Evolutionary conservation across 2,329 filamentous ascomycete genomes (phyloP).

Genomic region (Xenosphaeropsis pyriputrescens): DNA sequence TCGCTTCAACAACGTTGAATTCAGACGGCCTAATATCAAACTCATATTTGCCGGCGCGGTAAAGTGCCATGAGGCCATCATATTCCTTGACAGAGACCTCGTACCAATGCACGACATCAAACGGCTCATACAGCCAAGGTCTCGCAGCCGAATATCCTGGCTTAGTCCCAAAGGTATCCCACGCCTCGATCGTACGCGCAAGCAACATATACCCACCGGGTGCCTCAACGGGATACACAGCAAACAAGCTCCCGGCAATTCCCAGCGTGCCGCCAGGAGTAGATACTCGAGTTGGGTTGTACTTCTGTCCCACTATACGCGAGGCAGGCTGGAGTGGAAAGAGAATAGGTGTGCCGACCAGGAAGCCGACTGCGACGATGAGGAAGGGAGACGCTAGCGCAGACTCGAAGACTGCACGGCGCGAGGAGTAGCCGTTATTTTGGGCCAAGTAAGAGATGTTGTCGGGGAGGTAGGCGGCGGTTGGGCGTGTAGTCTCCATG

Average conservation of each 20-base stretch:
- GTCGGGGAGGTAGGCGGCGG: slow-evolving; percentile 17
- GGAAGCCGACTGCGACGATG: slow-evolving; percentile 20
- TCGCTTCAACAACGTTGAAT: slow-evolving; percentile 18
- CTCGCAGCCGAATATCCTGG: slow-evolving; percentile 15
- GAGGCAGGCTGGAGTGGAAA: slow-evolving; percentile 15
- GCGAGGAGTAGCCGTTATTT: slow-evolving; percentile 20
- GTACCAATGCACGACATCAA: slow-evolving; percentile 20
- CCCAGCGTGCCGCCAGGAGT: slow-evolving; percentile 23
- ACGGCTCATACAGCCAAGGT: slow-evolving; percentile 23
- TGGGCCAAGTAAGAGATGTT: slow-evolving; percentile 15
- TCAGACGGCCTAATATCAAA: slow-evolving; percentile 14
- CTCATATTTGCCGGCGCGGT: slow-evolving; percentile 17
- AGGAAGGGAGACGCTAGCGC: slow-evolving; percentile 20
- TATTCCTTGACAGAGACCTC: slow-evolving; percentile 20
- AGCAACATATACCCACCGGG: slow-evolving; percentile 25
- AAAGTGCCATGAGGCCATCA: slow-evolving; percentile 13
- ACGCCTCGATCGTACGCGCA: slow-evolving; percentile 19
- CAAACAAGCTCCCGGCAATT: slow-evolving; percentile 20
- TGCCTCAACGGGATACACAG: slow-evolving; percentile 21
- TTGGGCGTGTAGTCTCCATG: slow-evolving; percentile 14
- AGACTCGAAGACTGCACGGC: slow-evolving; percentile 18
- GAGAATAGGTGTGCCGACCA: slow-evolving; percentile 21
- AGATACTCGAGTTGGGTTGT: slow-evolving; percentile 21
- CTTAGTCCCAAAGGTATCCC: slow-evolving; percentile 19
- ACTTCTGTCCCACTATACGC: slow-evolving; percentile 15